Conservation (phyloP, 176 grass and related monocot species). For the bread wheat (Triticum aestivum) region IWGSC_CS_RefSeq_v2.1 NC_057795.1:467116033-467116532, state of each 20-base stretch:
- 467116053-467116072: neutral
- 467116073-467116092: too few species aligned
- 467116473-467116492: neutral
- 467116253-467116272: neutral
- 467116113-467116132: neutral
- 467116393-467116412: neutral
- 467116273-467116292: neutral
- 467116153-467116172: neutral
- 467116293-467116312: neutral
- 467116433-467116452: neutral
- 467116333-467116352: neutral
- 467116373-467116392: neutral
- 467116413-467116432: slow-evolving; percentile 8
- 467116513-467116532: neutral
- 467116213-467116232: neutral
- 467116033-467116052: neutral
- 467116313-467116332: neutral
- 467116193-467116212: neutral
- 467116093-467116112: neutral
- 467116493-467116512: slow-evolving; percentile 6
- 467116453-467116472: neutral
- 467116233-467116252: neutral
- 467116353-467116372: neutral
- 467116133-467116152: neutral
- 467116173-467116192: neutral